Base-by-base conservation (phyloP, 1,139 yeast genomes). In the Yamadazyma taylorii region DNA sequence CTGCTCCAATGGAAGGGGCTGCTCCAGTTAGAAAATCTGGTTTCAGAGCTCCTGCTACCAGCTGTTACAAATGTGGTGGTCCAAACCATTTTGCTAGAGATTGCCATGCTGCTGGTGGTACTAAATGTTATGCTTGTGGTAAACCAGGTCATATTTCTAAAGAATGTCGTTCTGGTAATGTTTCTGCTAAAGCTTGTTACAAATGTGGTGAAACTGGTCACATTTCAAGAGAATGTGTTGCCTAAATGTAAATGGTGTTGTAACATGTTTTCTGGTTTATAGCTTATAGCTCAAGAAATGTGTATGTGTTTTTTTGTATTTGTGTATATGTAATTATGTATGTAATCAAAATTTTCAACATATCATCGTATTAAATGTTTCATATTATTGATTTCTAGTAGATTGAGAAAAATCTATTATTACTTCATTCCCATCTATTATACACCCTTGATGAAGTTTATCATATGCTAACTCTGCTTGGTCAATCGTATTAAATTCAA, bases 11-110 rank as follows among this genome's bases (percentile, higher is more conserved):
- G 17, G 50, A 56, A 22, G 40, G 50, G 22, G 49, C 56, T 34
- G 37, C 60, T 16, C 41, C 56, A 32, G 51, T 44, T 19, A 52
- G 55, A 43, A 36, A 14, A 30, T 49, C 52, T 34, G 55, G 43
- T 33, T 49, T 56, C 56, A 43, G 48, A 35, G 42, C 43, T 30
- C 46, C 54, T 38, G 47, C 61, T 43, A 77, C 86, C 46, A 79
- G 89, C 42, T 87, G 95, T 68, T 85, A 84, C 82, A 86, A 83
- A 68, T 87, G 95, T 64, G 95, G 95, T 56, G 95, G 94, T 48
- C 90, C 94, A 60, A 86, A 86, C 79, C 96, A 87, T 64, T 84
- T 81, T 67, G 95, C 95, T 46, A 83, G 88, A 68, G 95, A 86
- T 64, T 87, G 96, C 66, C 87, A 83, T 65, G 89, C 88, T 45